A percentile compares a stretch with the other conserved stretches of the same genome.
phyloP scores from a whole-genome alignment of 225 moss, liverwort and hornwort genomes.

The Antitrichia curtipendula region DNA sequence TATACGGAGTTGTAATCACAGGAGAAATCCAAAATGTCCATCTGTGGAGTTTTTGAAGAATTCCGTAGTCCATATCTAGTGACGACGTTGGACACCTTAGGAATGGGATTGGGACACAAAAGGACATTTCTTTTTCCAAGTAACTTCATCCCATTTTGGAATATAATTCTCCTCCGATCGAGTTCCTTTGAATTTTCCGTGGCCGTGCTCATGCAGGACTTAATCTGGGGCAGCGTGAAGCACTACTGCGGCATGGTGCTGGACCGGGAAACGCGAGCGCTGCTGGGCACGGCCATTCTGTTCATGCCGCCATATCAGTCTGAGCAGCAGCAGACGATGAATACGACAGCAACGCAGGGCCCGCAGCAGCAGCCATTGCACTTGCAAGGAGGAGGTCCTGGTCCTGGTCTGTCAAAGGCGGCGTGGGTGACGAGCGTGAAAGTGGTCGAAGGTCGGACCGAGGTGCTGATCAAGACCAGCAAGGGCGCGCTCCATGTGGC shows the following conservation, averaged over 20 bases:
- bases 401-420: background rate
- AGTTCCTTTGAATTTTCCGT: background rate
- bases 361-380: background rate
- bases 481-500: constrained; percentile 19
- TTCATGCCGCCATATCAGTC: constrained; percentile 1
- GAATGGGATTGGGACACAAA: background rate
- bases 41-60: background rate
- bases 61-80: background rate
- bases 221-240: constrained; percentile 44
- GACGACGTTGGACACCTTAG: background rate
- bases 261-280: constrained; percentile 24
- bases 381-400: background rate
- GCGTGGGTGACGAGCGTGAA: constrained; percentile 44
- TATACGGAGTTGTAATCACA: background rate
- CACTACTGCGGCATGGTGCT: constrained; percentile 46
- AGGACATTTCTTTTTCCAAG: background rate
- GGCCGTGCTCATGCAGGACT: constrained; percentile 9
- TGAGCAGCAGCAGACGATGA: background rate
- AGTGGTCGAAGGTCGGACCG: constrained; percentile 32
- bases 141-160: background rate
- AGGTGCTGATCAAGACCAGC: constrained; percentile 39
- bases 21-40: background rate
- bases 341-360: background rate
- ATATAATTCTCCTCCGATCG: background rate
- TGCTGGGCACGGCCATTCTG: constrained; percentile 29